Conservation (phyloP, 2,329 filamentous ascomycete species). For the Fonsecaea nubica region DNA sequence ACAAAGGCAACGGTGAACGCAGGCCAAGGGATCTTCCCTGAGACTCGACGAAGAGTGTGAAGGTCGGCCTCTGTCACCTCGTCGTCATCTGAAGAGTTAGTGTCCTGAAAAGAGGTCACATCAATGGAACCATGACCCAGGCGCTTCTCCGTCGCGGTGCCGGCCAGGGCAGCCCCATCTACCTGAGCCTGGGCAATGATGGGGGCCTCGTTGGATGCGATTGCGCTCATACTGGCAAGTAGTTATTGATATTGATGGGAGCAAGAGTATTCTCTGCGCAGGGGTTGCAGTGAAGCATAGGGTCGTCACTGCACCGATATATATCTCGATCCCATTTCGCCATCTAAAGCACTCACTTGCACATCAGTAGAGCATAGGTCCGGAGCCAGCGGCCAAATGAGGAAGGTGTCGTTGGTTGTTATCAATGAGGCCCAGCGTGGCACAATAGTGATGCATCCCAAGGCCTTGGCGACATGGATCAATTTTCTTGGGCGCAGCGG, state of each 20-base stretch:
- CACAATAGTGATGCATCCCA: conserved; percentile 28
- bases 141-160: conserved; percentile 29
- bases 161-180: conserved; percentile 25
- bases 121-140: conserved; percentile 33
- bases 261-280: background rate
- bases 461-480: conserved; percentile 29
- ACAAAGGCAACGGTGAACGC: conserved; percentile 39
- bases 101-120: conserved; percentile 19
- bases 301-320: conserved; percentile 15
- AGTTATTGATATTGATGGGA: background rate
- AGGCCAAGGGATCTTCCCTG: conserved; percentile 38
- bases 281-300: background rate
- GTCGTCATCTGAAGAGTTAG: conserved; percentile 18
- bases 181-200: conserved; percentile 33
- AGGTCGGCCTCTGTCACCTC: conserved; percentile 40
- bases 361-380: conserved; percentile 7
- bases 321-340: conserved; percentile 10
- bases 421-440: conserved; percentile 16
- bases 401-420: conserved; percentile 32
- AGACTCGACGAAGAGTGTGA: conserved; percentile 36
- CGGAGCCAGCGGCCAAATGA: conserved; percentile 24
- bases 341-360: conserved; percentile 2
- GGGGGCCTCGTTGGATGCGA: conserved; percentile 33
- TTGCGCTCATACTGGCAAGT: conserved; percentile 30
- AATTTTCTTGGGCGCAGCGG: conserved; percentile 11